Percentiles rank a stretch among this genome's conserved stretches.
phyloP scores from a whole-genome alignment of 106 monocot genomes.

The Allium fistulosum region DNA sequence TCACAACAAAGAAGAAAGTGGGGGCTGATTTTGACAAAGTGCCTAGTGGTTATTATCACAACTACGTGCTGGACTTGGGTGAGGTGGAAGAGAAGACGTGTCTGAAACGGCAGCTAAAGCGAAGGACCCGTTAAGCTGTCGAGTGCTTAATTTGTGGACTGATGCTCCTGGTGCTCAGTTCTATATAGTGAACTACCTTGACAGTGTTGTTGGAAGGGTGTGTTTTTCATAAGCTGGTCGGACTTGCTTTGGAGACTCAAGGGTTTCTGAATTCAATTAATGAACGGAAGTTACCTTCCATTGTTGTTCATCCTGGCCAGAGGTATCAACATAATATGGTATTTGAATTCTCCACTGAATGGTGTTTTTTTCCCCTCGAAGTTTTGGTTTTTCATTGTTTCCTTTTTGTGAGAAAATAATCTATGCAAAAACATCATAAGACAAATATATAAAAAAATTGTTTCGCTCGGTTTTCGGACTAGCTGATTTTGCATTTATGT shows the following conservation, averaged over 20 bases:
- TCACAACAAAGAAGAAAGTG: conserved; percentile 18
- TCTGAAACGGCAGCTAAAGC: conserved; percentile 28
- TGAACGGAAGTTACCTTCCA: conserved; percentile 36
- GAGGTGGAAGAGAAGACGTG: conserved; percentile 17
- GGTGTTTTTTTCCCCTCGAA: background rate
- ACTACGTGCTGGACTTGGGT: conserved; percentile 35
- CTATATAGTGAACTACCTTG: conserved; percentile 41
- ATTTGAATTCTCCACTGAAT: conserved; percentile 21
- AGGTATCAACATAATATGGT: conserved; percentile 19
- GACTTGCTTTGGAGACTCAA: conserved; percentile 48
- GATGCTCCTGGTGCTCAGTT: conserved; percentile 51
- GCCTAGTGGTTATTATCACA: conserved; percentile 44
- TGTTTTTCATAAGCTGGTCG: conserved; percentile 28
- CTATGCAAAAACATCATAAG: too few species aligned
- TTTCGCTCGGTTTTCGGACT: too few species aligned
- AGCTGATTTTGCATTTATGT: too few species aligned
- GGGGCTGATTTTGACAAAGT: conserved; percentile 29
- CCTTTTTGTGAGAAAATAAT: too few species aligned
- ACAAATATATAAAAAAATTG: too few species aligned
- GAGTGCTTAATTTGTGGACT: conserved; percentile 37
- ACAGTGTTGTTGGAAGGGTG: conserved; percentile 24
- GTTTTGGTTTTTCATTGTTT: too few species aligned
- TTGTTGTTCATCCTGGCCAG: conserved; percentile 33
- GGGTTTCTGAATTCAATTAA: conserved; percentile 51
- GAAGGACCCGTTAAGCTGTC: conserved; percentile 22